Evolutionary conservation across 2,329 filamentous ascomycete species (phyloP).

Genomic region (Exophiala oligosperma): DNA sequence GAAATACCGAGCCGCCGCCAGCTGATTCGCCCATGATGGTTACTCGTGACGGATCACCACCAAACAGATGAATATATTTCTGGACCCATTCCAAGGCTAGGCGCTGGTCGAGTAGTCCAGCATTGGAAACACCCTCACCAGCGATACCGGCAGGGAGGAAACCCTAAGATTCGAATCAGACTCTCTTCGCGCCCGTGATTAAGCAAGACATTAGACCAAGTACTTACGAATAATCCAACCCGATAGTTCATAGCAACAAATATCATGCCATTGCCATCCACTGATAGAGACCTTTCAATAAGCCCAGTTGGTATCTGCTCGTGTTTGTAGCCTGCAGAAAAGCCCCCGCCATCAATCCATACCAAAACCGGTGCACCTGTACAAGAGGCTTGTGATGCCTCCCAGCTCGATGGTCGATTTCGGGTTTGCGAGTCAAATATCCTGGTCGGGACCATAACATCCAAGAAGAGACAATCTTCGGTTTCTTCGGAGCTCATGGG

Average conservation of each 20-base stretch:
- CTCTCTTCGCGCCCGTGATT: too few species aligned
- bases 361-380: slow-evolving; percentile 39
- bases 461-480: slow-evolving; percentile 40
- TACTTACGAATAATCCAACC: slow-evolving; percentile 51
- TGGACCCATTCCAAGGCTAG: slow-evolving; percentile 40
- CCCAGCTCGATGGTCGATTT: slow-evolving; percentile 12
- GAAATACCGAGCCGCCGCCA: slow-evolving; percentile 34
- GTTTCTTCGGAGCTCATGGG: slow-evolving; percentile 33
- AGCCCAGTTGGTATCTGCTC: slow-evolving; percentile 39
- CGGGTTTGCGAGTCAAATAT: slow-evolving; percentile 28
- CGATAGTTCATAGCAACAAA: slow-evolving; percentile 39
- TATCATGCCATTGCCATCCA: slow-evolving; percentile 37
- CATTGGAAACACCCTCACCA: slow-evolving; percentile 46
- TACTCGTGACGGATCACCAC: slow-evolving; percentile 36
- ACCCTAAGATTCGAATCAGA: background rate
- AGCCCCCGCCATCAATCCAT: slow-evolving; percentile 44
- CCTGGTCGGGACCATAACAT: slow-evolving; percentile 35
- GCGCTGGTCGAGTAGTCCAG: slow-evolving; percentile 43
- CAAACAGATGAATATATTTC: slow-evolving; percentile 38
- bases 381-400: slow-evolving; percentile 18
- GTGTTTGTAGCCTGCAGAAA: slow-evolving; percentile 35
- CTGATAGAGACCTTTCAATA: slow-evolving; percentile 42
- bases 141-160: slow-evolving; percentile 5
- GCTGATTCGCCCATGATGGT: slow-evolving; percentile 41
- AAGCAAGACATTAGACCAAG: slow-evolving; percentile 37